Percentiles rank a stretch among this genome's conserved stretches.
Evolutionary conservation across 2,329 filamentous ascomycete species (phyloP).

Genomic region (Penicillium sp.): DNA sequence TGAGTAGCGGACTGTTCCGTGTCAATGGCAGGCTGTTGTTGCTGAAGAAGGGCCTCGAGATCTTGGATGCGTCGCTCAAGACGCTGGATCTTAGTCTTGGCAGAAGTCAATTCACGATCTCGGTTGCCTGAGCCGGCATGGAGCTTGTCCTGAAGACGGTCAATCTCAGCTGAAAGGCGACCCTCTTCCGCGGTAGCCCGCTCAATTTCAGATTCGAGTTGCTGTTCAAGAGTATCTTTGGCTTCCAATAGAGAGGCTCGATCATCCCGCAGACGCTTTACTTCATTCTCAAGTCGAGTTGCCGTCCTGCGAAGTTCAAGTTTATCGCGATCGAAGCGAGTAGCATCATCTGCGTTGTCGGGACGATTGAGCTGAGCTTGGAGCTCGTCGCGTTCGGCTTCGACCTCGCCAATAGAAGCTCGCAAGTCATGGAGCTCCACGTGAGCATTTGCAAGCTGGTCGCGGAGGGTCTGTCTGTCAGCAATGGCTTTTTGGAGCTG

Average conservation of each 20-base stretch:
- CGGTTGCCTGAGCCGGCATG: constrained; percentile 42
- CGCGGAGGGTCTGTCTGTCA: constrained; percentile 67
- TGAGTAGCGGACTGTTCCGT: constrained; percentile 39
- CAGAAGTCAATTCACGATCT: constrained; percentile 54
- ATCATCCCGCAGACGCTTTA: constrained; percentile 67
- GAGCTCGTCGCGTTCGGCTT: constrained; percentile 69
- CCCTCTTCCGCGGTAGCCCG: constrained; percentile 69
- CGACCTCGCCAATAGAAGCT: constrained; percentile 59
- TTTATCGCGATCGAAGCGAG: constrained; percentile 69
- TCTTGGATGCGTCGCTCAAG: constrained; percentile 62
- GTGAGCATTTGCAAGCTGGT: constrained; percentile 63
- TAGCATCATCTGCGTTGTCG: constrained; percentile 60
- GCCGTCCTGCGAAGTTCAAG: constrained; percentile 70
- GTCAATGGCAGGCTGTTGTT: constrained; percentile 54
- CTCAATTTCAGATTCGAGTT: constrained; percentile 68
- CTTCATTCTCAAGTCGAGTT: constrained; percentile 68
- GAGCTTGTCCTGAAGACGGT: constrained; percentile 58
- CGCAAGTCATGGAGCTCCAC: constrained; percentile 64
- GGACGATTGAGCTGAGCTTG: constrained; percentile 62
- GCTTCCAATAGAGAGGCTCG: constrained; percentile 61
- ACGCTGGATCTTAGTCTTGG: constrained; percentile 66
- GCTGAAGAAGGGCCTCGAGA: constrained; percentile 57
- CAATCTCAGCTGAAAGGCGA: constrained; percentile 56
- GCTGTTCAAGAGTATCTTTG: constrained; percentile 62
- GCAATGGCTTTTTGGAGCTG: constrained; percentile 60